Evolutionary conservation across 441 rosid species (phyloP).

Genomic region (Pelargonium citronellum): DNA sequence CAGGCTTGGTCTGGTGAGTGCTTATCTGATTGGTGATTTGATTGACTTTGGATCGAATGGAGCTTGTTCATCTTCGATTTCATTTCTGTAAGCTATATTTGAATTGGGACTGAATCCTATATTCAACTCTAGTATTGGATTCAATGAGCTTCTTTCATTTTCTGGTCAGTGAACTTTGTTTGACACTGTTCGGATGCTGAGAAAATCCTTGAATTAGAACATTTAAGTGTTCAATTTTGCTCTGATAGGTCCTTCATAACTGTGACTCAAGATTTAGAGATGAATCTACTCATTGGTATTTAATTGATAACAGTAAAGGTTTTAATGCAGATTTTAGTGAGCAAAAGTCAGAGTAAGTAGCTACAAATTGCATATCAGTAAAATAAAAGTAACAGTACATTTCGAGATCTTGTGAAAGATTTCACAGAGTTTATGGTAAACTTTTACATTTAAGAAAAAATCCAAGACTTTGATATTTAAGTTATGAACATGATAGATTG

Average conservation of each 20-base stretch:
- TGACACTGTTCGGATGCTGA: slow-evolving; percentile 2
- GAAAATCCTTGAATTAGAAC: background rate
- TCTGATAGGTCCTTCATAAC: background rate
- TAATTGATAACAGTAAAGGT: background rate
- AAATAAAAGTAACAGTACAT: background rate
- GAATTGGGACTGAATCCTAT: background rate
- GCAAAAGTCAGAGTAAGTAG: background rate
- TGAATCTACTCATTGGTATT: background rate
- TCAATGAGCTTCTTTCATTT: background rate
- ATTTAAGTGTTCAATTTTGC: background rate
- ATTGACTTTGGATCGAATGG: background rate
- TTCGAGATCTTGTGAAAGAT: background rate
- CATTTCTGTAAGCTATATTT: background rate
- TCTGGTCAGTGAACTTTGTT: background rate
- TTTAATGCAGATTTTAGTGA: background rate
- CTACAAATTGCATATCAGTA: background rate
- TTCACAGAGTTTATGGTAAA: background rate
- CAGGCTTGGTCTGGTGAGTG: slow-evolving; percentile 79
- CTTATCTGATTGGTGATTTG: slow-evolving; percentile 6
- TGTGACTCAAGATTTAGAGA: background rate
- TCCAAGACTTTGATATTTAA: background rate
- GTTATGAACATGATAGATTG: background rate
- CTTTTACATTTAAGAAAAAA: background rate
- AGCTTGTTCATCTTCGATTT: background rate
- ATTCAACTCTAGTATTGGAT: background rate